Evolutionary conservation across 371 early-diverging fungal genomes (phyloP), one percentile per base, ranked within the genome.

Genomic region (Mucor piriformis): DNA sequence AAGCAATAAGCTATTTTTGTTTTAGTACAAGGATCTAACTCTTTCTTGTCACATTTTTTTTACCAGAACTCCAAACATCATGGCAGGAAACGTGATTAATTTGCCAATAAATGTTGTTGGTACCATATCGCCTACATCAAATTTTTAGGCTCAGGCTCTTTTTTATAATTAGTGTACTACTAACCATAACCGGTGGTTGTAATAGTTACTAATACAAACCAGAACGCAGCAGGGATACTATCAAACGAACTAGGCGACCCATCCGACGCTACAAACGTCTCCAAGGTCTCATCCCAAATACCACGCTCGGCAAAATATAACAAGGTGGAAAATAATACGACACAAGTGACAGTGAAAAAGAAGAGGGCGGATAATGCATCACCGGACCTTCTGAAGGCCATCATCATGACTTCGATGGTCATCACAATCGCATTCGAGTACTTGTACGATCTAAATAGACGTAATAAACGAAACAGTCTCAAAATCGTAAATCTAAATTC

Each of bases 221-320:
- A 93, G 56, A 89, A 88, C 0, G 91, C 84, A 11, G 91, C 87
- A 1, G 94, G 94, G 48, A 93, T 92, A 61, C 89, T 89, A 64
- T 89, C 90, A 53, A 93, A 93, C 33, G 81, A 75, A 49, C 86
- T 46, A 15, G 46, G 46, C 13, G 46, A 46, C 3, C 46, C 46
- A 15, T 46, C 46, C 12, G 33, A 33, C 7, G 50, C 33, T 3
- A 50, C 50, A 33, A 33, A 27, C 6, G 16, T 82, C 54, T 88
- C 74, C 33, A 87, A 62, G 6, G 77, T 88, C 12, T 83, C 84
- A 58, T 90, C 88, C 89, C 90, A 93, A 13, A 80, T 76, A 59
- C 94, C 94, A 42, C 94, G 76, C 69, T 93, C 94, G 2, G 91
- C 90, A 84, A 90, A 93, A 67, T 92, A 93, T 33, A 93, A 74